Percentiles rank a stretch among this genome's conserved stretches.
phyloP scores from a whole-genome alignment of 148 eudicot genomes.

The Rhododendron simsii region DNA sequence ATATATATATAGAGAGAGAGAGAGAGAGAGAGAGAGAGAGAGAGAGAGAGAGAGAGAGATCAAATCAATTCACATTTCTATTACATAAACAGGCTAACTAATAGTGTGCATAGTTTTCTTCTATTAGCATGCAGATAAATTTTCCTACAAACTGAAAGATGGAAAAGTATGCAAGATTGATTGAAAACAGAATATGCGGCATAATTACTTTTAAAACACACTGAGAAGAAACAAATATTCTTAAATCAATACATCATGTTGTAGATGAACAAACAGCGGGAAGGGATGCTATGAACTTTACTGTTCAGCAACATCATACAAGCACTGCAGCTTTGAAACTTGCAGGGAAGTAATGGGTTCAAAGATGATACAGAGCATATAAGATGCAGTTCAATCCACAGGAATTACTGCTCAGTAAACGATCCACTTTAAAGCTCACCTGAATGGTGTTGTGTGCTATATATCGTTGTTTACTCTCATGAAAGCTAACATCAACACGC shows the following conservation, averaged over 20 bases:
- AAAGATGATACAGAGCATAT: background rate
- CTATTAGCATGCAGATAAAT: constrained; percentile 1
- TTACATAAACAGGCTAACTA: background rate
- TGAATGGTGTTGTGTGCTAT: constrained; percentile 88
- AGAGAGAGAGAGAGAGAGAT: background rate
- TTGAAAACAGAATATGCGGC: background rate
- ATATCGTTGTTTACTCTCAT: constrained; percentile 69
- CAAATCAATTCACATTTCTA: background rate
- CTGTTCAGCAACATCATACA: background rate
- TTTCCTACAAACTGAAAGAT: background rate
- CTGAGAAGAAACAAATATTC: background rate
- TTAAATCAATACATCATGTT: background rate
- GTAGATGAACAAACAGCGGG: background rate
- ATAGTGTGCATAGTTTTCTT: no score
- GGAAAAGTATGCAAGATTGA: background rate
- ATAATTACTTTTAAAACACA: background rate
- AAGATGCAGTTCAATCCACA: background rate
- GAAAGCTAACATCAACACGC: constrained; percentile 88
- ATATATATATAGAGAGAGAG: no score
- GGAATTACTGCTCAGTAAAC: background rate
- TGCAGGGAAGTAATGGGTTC: background rate
- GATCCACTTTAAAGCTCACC: constrained; percentile 33
- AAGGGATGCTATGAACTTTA: background rate
- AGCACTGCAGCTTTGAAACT: background rate
- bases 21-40: no score